Conservation (phyloP, 2,329 filamentous ascomycete genomes). For the Coniochaeta sp. region DNA sequence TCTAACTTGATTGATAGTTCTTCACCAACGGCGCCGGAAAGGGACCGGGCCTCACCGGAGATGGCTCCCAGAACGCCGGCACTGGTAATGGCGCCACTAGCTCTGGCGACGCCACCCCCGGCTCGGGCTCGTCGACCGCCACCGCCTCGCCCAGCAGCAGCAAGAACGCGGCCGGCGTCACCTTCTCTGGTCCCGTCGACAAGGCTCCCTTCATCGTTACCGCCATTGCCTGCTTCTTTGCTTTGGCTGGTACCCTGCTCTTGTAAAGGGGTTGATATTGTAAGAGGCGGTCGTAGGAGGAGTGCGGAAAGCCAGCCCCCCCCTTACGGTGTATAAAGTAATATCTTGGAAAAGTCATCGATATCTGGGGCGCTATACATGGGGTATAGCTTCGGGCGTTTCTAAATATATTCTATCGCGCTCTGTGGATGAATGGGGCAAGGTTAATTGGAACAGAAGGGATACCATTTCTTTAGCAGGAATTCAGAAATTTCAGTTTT, state of each 20-base stretch:
- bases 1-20: constrained; percentile 26
- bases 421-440: not conserved
- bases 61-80: constrained; percentile 45
- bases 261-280: constrained; percentile 18
- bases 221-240: constrained; percentile 25
- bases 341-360: not conserved
- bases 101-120: constrained; percentile 30
- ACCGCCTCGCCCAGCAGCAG: constrained; percentile 22
- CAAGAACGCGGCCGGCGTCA: constrained; percentile 24
- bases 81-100: constrained; percentile 29
- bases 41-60: constrained; percentile 44
- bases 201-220: constrained; percentile 27
- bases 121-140: constrained; percentile 27
- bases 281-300: not conserved
- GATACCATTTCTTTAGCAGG: not conserved
- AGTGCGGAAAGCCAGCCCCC: not conserved
- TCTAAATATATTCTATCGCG: not conserved
- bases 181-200: constrained; percentile 23
- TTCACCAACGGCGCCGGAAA: constrained; percentile 44
- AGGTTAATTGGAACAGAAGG: not conserved
- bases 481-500: not conserved
- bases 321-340: constrained; percentile 1
- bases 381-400: not conserved
- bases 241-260: constrained; percentile 29
- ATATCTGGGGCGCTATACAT: not conserved